These are phyloP conservation scores for Nitzschia sp. DNA, from an alignment of 108 stramenopile genomes.

Conservation along the genomic window DNA sequence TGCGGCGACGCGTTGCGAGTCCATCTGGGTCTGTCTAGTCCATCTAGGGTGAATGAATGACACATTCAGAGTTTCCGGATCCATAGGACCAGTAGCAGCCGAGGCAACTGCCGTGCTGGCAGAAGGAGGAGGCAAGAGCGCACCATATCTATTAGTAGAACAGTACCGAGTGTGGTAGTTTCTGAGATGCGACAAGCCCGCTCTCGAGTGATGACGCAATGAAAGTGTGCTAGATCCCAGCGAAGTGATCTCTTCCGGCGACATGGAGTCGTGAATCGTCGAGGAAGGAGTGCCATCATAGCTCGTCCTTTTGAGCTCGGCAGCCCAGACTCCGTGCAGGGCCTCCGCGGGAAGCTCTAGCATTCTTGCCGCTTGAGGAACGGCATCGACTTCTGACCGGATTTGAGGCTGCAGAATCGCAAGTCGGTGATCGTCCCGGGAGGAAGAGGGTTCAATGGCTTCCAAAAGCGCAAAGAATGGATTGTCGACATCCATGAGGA, in stretches of 20 bases:
- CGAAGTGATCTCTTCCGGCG: background rate
- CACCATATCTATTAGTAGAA: background rate
- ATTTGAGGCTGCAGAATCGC: background rate
- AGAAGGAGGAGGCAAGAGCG: background rate
- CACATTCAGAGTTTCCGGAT: background rate
- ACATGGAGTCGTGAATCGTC: background rate
- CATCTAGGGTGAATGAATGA: background rate
- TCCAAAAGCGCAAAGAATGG: slow-evolving; percentile 2
- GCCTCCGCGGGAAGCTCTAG: background rate
- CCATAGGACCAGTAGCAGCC: background rate
- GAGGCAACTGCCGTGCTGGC: background rate
- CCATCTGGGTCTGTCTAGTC: slow-evolving; percentile 2
- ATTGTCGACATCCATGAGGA: background rate
- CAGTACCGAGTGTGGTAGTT: background rate
- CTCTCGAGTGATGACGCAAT: background rate
- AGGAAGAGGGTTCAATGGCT: background rate
- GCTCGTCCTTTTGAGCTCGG: background rate
- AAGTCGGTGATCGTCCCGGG: background rate
- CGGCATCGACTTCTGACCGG: background rate
- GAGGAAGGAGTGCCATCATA: background rate
- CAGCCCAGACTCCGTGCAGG: background rate
- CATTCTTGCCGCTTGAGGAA: background rate
- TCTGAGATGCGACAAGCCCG: background rate
- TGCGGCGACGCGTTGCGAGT: background rate
- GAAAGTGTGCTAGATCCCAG: background rate